Evolutionary conservation across 2,329 filamentous ascomycete species (phyloP).

Genomic region (Fusarium veterinarium): DNA sequence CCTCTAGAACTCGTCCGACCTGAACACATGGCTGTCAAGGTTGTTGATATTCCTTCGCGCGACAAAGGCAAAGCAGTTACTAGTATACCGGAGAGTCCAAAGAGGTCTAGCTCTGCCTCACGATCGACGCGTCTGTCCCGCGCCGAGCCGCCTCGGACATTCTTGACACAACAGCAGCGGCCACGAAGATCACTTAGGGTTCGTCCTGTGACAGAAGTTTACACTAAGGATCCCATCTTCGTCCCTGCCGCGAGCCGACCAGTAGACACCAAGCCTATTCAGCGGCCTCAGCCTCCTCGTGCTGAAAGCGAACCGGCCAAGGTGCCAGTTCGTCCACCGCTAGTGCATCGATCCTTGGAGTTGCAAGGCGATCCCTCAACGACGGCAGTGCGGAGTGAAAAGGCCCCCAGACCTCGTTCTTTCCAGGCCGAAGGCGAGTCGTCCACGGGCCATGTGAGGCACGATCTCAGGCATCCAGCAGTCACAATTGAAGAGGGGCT

Average conservation of each 20-base stretch:
- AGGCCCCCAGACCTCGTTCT: slow-evolving; percentile 18
- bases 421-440: slow-evolving; percentile 31
- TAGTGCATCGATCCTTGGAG: slow-evolving; percentile 18
- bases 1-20: slow-evolving; percentile 8
- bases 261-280: slow-evolving; percentile 15
- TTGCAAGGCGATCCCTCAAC: slow-evolving; percentile 27
- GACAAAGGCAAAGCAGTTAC: slow-evolving; percentile 34
- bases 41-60: slow-evolving; percentile 33
- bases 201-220: slow-evolving; percentile 42
- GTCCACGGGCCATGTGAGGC: slow-evolving; percentile 17
- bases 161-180: slow-evolving; percentile 41
- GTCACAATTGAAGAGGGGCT: slow-evolving; percentile 23
- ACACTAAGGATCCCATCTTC: slow-evolving; percentile 43
- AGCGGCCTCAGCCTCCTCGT: slow-evolving; percentile 23
- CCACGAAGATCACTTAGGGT: slow-evolving; percentile 32
- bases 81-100: slow-evolving; percentile 14
- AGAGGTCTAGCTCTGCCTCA: slow-evolving; percentile 18
- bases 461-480: slow-evolving; percentile 31
- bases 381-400: background rate
- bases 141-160: slow-evolving; percentile 37
- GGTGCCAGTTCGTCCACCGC: slow-evolving; percentile 13
- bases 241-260: slow-evolving; percentile 36
- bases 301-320: slow-evolving; percentile 23
- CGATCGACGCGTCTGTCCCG: slow-evolving; percentile 25
- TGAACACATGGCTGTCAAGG: slow-evolving; percentile 19